Base-by-base conservation (phyloP, 2,329 filamentous ascomycete species). In the Phaeosphaeria sp. region DNA sequence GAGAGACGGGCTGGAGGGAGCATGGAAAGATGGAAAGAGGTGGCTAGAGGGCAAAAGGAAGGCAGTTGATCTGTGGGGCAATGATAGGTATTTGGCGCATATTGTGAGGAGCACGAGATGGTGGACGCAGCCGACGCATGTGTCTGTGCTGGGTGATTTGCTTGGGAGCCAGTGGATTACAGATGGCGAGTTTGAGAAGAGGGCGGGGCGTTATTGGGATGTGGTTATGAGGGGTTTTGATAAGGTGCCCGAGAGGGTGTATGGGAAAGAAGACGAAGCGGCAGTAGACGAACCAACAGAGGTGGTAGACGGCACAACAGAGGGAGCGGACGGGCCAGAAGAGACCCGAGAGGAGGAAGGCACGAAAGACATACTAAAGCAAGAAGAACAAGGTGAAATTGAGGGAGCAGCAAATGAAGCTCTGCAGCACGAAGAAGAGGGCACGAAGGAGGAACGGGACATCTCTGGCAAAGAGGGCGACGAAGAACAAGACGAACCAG, bases 141-240 rank as follows among this genome's bases (percentile, higher is more conserved):
- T 95, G 20, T 88, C 91, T 0, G 93, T 98, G 0, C 82, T 99
- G 3, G 95, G 95, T 2, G 95, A 99, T 74, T 81, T 99, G 57
- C 81, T 99, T 9, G 95, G 95, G 9, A 97, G 93, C 70, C 95
- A 99, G 77, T 99, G 95, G 95, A 91, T 99, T 60, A 86, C 85
- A 50, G 89, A 97, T 73, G 85, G 84, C 27, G 95, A 99, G 77
- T 99, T 99, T 73, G 84, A 87, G 59, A 81, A 82, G 59, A 86
- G 95, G 40, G 89, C 88, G 17, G 78, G 80, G 66, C 82, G 94
- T 40, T 97, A 89, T 79, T 97, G 94, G 94, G 83, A 87, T 57
- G 83, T 89, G 6, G 89, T 95, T 2, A 93, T 97, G 75, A 82
- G 77, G n/a, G 87, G 88, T 6, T 86, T 85, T 39, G 81, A 88